Base-by-base conservation (phyloP, 106 monocot genomes). In the Posidonia australis region DNA sequence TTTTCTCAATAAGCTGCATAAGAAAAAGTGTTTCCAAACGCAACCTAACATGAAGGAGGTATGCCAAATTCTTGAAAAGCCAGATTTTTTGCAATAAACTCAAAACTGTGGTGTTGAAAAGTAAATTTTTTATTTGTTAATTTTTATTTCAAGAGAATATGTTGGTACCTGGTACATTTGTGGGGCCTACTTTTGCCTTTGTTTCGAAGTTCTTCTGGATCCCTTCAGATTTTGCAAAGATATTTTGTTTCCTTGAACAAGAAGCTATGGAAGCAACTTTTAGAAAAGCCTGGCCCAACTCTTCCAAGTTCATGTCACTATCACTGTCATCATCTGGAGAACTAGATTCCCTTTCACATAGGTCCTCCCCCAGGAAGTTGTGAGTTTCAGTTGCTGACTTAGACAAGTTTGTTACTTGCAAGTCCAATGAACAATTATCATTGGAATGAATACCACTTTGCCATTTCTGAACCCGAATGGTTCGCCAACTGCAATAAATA, bases 381-480 rank as follows among this genome's bases (percentile, higher is more conserved):
- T 56, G 54, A 18, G 42, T 63, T 21, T 58, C 63, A 24, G 57
- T 58, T 44, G 5, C 0, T n/a, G 69, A 47, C 54, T 31, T 44
- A 67, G 31, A 43, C 20, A 51, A 59, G 42, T 54, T 13, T 44
- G 5, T 20, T 60, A 23, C 73, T 68, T 54, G 70, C 69, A 20
- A 29, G 23, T 54, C 44, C 58, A 44, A 51, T 24, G n/a, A 28
- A 54, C 20, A 31, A 36, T 21, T 29, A 41, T 27, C 41, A 47
- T 20, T 10, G 2, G 21, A 28, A 65, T 68, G 49, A 9, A 59
- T 49, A 21, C 55, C 70, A 42, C 51, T 22, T 44, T 47, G 47
- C 69, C 70, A 78, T 58, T 78, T 84, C 54, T 87, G 92, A 55
- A 78, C 61, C 49, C 92, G 83, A 66, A 92, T 69, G 72, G 75